Base-by-base conservation (phyloP, 495 filamentous ascomycete genomes). In the Aspergillus funiculosus region DNA sequence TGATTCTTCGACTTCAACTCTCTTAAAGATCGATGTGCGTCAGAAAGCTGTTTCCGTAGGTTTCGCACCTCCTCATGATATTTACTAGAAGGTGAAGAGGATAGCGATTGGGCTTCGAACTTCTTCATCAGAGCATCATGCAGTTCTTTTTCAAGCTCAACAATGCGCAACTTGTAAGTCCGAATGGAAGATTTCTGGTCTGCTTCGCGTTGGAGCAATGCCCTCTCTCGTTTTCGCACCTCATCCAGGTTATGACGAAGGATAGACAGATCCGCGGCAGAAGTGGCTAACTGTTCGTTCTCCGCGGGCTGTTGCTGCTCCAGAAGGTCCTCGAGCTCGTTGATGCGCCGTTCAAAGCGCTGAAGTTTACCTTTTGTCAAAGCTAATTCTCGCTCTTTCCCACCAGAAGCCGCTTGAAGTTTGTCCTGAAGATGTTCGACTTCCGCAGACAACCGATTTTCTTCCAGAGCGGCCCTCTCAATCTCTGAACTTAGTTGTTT, bases 41-140 rank as follows among this genome's bases (percentile, higher is more conserved):
- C 71, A 2, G 79, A 68, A 29, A 88, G 68, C 54, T 86, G 80
- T 30, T 74, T 75, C 13, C 82, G 75, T 22, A 86, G 58, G 40
- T 74, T 77, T 9, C 75, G 70, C 9, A 87, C 51, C 56, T 87
- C 83, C 13, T 71, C 74, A 42, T 86, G 79, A 24, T 75, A 69
- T 47, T 69, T 70, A 35, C 62, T 57, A 13, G 74, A 75, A 13
- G 83, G 80, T 10, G 77, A 77, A 3, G 68, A 69, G 4, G 64
- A 66, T 7, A 64, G 63, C 21, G 73, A 74, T 5, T 67, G 36
- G 46, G 68, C 46, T 36, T 74, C 56, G 47, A 74, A 67, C 25
- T 71, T 76, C 44, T 66, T 68, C 44, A 80, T 68, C 43, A 75
- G 54, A 15, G 71, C 64, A 35, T 78, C 69, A 39, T 80, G 72